phyloP scores from a whole-genome alignment of 345 rosid species.

The Rhizophora mangle region DNA sequence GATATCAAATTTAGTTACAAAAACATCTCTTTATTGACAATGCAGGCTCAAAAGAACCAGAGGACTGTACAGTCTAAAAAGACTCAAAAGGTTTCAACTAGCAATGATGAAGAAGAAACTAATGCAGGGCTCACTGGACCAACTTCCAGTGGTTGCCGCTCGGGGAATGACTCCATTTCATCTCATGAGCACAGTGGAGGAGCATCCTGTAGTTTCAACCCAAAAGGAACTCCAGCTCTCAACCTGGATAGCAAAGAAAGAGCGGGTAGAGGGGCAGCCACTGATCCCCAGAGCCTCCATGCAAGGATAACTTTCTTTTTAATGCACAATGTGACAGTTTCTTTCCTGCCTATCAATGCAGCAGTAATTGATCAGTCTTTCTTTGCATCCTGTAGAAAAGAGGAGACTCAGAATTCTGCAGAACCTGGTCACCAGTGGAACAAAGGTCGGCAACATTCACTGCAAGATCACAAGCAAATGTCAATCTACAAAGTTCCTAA shows the following conservation, averaged over 20 bases:
- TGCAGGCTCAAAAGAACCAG: constrained; percentile 43
- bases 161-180: constrained; percentile 50
- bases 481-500: background rate
- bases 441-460: constrained; percentile 46
- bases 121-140: constrained; percentile 27
- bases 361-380: background rate
- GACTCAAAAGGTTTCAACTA: constrained; percentile 24
- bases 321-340: background rate
- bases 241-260: constrained; percentile 63
- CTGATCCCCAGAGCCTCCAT: constrained; percentile 81
- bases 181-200: constrained; percentile 40
- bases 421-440: constrained; percentile 80
- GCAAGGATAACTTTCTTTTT: constrained; percentile 51
- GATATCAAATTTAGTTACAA: too few species aligned
- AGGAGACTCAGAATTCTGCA: constrained; percentile 75
- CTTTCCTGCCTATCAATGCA: background rate
- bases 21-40: background rate
- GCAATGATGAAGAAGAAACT: constrained; percentile 37
- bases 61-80: constrained; percentile 39
- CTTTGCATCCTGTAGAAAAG: constrained; percentile 56
- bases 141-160: constrained; percentile 46
- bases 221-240: constrained; percentile 18
- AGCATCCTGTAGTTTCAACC: constrained; percentile 24
- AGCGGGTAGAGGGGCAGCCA: constrained; percentile 70
- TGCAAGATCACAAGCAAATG: background rate